These are phyloP conservation scores for Penicillium italicum DNA, from an alignment of 2,329 filamentous ascomycete species.

Conservation along the genomic window DNA sequence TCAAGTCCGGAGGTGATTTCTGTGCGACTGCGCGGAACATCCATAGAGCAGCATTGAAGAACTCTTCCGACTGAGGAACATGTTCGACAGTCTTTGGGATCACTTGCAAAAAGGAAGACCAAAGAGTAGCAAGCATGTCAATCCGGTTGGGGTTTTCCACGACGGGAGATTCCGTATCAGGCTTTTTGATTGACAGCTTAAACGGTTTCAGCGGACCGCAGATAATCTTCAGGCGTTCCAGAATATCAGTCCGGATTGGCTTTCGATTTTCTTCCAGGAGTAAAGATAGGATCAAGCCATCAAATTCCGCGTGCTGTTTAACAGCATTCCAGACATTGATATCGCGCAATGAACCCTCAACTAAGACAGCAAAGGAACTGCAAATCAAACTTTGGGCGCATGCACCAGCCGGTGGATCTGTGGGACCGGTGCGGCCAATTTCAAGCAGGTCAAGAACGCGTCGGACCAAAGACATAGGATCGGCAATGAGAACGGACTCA, in stretches of 20 bases:
- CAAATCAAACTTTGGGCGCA: conserved; percentile 38
- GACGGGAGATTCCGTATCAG: conserved; percentile 15
- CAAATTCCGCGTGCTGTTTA: conserved; percentile 37
- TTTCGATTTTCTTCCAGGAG: conserved; percentile 45
- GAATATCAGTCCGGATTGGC: conserved; percentile 37
- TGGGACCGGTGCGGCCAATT: conserved; percentile 19
- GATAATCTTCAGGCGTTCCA: conserved; percentile 39
- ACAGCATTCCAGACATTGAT: conserved; percentile 46
- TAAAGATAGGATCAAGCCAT: conserved; percentile 40
- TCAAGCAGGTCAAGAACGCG: conserved; percentile 38
- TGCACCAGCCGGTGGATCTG: conserved; percentile 13
- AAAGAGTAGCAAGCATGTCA: conserved; percentile 45
- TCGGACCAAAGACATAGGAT: conserved; percentile 36
- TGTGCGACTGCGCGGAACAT: conserved; percentile 44
- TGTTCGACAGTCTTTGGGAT: conserved; percentile 40
- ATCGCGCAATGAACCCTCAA: conserved; percentile 50
- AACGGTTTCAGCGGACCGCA: conserved; percentile 33
- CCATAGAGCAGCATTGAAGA: conserved; percentile 44
- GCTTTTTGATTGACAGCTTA: conserved; percentile 26
- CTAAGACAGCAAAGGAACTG: conserved; percentile 46
- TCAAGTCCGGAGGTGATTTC: conserved; percentile 35
- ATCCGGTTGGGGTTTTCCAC: conserved; percentile 31
- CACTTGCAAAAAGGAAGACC: conserved; percentile 42
- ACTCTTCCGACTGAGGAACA: conserved; percentile 42
- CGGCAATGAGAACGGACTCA: conserved; percentile 30